Percentiles rank a stretch among this genome's conserved stretches.
phyloP scores from a whole-genome alignment of 805 yeast genomes.

The Candida railenensis region DNA sequence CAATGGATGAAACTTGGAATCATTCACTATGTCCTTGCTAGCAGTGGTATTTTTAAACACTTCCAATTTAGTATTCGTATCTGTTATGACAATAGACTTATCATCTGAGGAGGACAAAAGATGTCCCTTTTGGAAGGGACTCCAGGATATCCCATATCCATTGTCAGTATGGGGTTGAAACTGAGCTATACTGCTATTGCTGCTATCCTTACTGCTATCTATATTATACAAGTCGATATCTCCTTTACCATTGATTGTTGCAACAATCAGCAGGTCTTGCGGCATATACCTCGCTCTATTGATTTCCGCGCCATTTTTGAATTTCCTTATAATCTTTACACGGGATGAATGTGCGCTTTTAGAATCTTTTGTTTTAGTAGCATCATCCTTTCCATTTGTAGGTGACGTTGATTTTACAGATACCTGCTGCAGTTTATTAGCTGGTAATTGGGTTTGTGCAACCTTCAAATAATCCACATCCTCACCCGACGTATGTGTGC shows the following conservation, averaged over 20 bases:
- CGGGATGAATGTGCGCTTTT: conserved; percentile 45
- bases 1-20: conserved; percentile 67
- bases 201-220: conserved; percentile 37
- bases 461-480: conserved; percentile 66
- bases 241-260: conserved; percentile 71
- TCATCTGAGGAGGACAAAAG: conserved; percentile 69
- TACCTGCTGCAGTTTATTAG: conserved; percentile 15
- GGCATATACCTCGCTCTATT: conserved; percentile 75
- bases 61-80: conserved; percentile 18
- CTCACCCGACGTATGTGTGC: conserved; percentile 74
- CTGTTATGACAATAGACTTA: conserved; percentile 60
- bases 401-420: conserved; percentile 12
- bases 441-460: conserved; percentile 60
- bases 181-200: conserved; percentile 24
- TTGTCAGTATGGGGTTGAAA: conserved; percentile 59
- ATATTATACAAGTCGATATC: conserved; percentile 53
- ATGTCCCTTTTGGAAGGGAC: conserved; percentile 43
- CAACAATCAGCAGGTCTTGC: conserved; percentile 51
- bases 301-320: conserved; percentile 61
- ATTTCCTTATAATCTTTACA: conserved; percentile 60
- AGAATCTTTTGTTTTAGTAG: conserved; percentile 5
- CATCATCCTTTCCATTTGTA: not conserved
- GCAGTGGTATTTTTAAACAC: conserved; percentile 14
- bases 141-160: conserved; percentile 79
- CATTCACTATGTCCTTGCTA: conserved; percentile 68